Evolutionary conservation across 805 yeast species (phyloP).

Genomic region (Metschnikowia proteae): DNA sequence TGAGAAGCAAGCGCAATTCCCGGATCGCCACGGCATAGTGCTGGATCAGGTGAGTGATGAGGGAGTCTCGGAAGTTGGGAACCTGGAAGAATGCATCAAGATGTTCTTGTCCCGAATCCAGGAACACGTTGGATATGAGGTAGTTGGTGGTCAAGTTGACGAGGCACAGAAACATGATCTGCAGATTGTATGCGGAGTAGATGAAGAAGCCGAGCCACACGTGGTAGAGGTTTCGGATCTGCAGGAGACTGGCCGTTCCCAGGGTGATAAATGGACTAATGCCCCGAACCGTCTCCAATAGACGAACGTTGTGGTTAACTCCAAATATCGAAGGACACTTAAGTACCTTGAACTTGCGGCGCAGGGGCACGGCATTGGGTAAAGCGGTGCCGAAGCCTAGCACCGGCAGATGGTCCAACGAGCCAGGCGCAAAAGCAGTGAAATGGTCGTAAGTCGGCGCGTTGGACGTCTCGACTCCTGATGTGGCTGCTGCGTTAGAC

Average conservation of each 20-base stretch:
- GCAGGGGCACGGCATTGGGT: constrained; percentile 9
- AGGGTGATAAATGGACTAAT: constrained; percentile 17
- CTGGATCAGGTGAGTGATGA: constrained; percentile 31
- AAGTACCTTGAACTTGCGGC: constrained; percentile 2
- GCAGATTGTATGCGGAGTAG: constrained; percentile 21
- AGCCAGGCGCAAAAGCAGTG: not conserved
- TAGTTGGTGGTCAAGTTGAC: constrained; percentile 38
- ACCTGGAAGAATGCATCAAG: constrained; percentile 11
- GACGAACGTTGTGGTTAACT: constrained; percentile 4
- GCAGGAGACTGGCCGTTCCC: constrained; percentile 27
- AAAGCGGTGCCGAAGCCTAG: constrained; percentile 2
- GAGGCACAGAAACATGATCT: constrained; percentile 35
- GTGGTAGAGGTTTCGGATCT: constrained; percentile 29
- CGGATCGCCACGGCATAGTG: constrained; percentile 37
- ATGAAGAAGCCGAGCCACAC: constrained; percentile 34
- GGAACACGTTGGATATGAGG: constrained; percentile 29
- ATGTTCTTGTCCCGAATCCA: constrained; percentile 9
- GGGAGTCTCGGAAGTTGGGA: constrained; percentile 22
- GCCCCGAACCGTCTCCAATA: constrained; percentile 6
- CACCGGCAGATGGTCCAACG: not conserved
- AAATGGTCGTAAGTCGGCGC: not conserved
- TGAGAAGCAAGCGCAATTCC: constrained; percentile 28
- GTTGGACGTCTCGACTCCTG: not conserved
- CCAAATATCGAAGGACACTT: not conserved
- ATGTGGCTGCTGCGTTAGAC: constrained; percentile 7